Base-by-base conservation (phyloP, 352 stramenopile genomes). In the Phytophthora melonis region DNA sequence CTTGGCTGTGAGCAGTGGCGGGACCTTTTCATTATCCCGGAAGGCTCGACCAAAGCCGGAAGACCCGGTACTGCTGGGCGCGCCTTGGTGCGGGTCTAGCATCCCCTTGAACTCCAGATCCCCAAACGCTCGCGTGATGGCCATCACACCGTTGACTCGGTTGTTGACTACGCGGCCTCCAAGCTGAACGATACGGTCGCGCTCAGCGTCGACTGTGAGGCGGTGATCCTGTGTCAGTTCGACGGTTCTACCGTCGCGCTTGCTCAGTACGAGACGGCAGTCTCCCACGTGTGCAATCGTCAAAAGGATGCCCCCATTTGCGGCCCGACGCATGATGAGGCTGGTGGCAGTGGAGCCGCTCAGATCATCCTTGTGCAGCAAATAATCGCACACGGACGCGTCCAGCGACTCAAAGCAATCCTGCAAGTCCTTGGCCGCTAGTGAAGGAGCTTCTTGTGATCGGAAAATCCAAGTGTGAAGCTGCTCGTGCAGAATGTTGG, bases 111-210 rank as follows among this genome's bases (percentile, higher is more conserved):
- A 93, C 66, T 94, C 88, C 4, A 97, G 74, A 56, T 96, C 89
- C 0, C 90, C 90, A 53, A 97, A 96, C 3, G 86, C 87, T 1
- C 91, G 87, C 11, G 89, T 95, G 72, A 97, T 92, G n/a, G 84
- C 84, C 77, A 96, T 90, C 27, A 94, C 84, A 50, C 89, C 87
- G 47, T 96, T 95, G 52, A 96, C 83, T 53, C 90, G 84, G 52
- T 93, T 92, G 75, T 95, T 97, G 27, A 94, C 82, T 1, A 97
- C 83, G 2, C 79, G 73, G 0, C 88, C 89, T 11, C 90, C 90
- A 11, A 83, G 66, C 30, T 79, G 61, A 11, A 90, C 53, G 16
- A 97, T 72, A 5, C 84, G 80, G 1, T 90, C 74, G 3, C 77
- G 70, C 64, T 97, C 91, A 16, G 65, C 49, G 8, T 61, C 34